These are phyloP conservation scores for Colletotrichum sp. DNA, from an alignment of 2,329 filamentous ascomycete species.

Conservation along the genomic window DNA sequence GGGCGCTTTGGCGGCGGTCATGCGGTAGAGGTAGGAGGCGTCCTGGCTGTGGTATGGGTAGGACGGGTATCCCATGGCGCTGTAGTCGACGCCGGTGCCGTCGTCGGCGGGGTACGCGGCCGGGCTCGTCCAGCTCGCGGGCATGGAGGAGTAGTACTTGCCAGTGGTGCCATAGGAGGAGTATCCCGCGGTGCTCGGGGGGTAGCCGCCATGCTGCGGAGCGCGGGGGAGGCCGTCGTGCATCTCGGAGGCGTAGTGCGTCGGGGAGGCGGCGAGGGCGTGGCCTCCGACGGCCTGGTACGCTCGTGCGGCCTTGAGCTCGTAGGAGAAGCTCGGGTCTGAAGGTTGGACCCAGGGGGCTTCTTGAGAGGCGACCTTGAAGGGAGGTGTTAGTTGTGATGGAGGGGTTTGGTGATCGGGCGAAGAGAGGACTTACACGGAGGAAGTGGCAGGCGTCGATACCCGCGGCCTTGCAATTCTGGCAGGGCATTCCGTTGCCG, in stretches of 20 bases:
- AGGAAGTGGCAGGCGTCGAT: slow-evolving; percentile 78
- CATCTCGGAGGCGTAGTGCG: slow-evolving; percentile 38
- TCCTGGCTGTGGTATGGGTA: slow-evolving; percentile 41
- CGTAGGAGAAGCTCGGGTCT: slow-evolving; percentile 39
- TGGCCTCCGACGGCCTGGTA: slow-evolving; percentile 32
- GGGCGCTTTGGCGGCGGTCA: slow-evolving; percentile 30
- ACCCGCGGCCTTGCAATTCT: slow-evolving; percentile 80
- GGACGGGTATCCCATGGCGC: slow-evolving; percentile 33
- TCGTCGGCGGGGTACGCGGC: slow-evolving; percentile 40
- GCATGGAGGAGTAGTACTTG: slow-evolving; percentile 37
- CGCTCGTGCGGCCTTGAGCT: slow-evolving; percentile 38
- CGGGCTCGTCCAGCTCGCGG: slow-evolving; percentile 32
- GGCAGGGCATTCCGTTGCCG: slow-evolving; percentile 77
- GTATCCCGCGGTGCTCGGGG: slow-evolving; percentile 33
- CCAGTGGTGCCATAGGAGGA: slow-evolving; percentile 29
- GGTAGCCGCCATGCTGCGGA: slow-evolving; percentile 24
- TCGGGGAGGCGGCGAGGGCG: slow-evolving; percentile 28
- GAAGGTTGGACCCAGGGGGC: slow-evolving; percentile 31
- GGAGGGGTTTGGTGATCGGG: not conserved
- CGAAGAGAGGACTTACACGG: slow-evolving; percentile 60
- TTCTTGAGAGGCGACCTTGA: slow-evolving; percentile 44
- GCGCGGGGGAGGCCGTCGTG: slow-evolving; percentile 29
- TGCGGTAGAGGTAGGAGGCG: slow-evolving; percentile 31
- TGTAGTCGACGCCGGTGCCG: slow-evolving; percentile 37
- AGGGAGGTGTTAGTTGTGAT: not conserved